A percentile compares a stretch with the other conserved stretches of the same genome.
phyloP scores from a whole-genome alignment of 2,329 filamentous ascomycete genomes.

The Stromatinia cepivora region DNA sequence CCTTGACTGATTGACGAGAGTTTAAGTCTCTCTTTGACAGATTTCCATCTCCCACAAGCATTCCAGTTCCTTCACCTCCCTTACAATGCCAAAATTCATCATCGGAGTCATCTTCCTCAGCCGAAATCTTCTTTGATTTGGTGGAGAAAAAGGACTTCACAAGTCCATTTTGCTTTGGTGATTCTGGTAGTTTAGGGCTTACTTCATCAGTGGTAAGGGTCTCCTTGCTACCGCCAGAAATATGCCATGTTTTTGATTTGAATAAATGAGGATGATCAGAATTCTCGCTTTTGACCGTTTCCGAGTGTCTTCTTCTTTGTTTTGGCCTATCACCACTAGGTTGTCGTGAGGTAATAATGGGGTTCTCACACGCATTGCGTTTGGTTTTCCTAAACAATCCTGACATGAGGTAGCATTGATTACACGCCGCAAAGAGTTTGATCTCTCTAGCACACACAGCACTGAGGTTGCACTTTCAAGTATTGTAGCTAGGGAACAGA shows the following conservation, averaged over 20 bases:
- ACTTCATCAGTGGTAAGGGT: no score
- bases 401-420: background rate
- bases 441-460: background rate
- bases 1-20: background rate
- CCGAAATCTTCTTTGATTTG: background rate
- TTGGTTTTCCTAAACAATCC: background rate
- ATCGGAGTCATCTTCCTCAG: background rate
- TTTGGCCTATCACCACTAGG: background rate
- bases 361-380: background rate
- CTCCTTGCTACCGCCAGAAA: background rate
- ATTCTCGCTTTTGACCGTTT: background rate
- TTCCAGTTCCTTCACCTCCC: accelerated
- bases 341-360: background rate
- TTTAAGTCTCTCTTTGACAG: background rate
- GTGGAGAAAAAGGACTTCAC: background rate
- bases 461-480: background rate
- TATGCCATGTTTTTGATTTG: background rate
- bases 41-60: background rate
- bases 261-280: background rate
- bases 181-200: background rate
- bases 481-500: background rate
- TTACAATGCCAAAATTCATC: background rate
- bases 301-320: background rate
- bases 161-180: background rate
- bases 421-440: background rate